Evolutionary conservation across 371 early-diverging fungal genomes (phyloP).

Genomic region (Haplosporangium sp.): DNA sequence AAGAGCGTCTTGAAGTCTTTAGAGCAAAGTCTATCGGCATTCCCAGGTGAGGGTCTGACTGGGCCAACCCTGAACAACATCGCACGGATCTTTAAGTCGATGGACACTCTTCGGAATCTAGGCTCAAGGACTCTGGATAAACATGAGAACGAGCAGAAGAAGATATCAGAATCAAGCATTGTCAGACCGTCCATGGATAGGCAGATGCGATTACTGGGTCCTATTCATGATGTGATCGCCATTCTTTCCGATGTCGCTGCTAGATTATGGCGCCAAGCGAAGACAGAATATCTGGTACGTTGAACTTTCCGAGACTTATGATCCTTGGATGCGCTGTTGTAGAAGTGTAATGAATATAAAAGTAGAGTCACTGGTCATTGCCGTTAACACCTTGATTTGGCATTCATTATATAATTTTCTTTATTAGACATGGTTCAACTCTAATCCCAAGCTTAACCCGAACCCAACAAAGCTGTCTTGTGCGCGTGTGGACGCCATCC

Average conservation of each 20-base stretch:
- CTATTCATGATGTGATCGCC: constrained; percentile 2
- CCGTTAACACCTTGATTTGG: not conserved
- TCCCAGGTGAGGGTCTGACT: constrained; percentile 5
- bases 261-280: constrained; percentile 16
- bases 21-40: constrained; percentile 2
- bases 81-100: constrained; percentile 43
- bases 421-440: constrained; percentile 5
- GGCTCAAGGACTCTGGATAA: constrained; percentile 34
- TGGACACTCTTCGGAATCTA: constrained; percentile 39
- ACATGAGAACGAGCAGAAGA: constrained; percentile 8
- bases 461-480: constrained; percentile 37
- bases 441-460: constrained; percentile 11
- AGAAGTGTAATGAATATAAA: not conserved
- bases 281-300: constrained; percentile 21
- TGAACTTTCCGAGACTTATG: not conserved
- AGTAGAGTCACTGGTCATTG: no score
- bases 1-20: constrained; percentile 4
- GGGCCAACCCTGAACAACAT: constrained; percentile 23
- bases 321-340: not conserved
- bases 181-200: not conserved
- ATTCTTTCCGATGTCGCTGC: constrained; percentile 16
- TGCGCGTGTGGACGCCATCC: constrained; percentile 44
- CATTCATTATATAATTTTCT: not conserved
- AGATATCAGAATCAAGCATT: not conserved
- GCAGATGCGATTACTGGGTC: not conserved